Conservation (phyloP, 768 basidiomycete genomes). For the Leccinum aurantiacum region DNA sequence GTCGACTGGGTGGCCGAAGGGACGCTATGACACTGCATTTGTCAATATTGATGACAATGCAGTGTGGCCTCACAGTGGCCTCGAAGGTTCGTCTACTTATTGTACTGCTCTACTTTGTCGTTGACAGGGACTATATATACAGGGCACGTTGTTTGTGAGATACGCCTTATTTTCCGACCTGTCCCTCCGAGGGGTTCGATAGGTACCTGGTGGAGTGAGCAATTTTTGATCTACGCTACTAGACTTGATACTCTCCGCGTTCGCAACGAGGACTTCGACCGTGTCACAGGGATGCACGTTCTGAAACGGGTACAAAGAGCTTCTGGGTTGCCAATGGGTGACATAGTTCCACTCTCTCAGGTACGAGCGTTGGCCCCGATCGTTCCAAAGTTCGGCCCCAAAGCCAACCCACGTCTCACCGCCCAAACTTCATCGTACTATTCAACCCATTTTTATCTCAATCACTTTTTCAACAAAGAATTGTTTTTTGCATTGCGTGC, state of each 20-base stretch:
- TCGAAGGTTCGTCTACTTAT: no score
- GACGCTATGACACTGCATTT: constrained; percentile 7
- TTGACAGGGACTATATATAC: no score
- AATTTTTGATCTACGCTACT: no score
- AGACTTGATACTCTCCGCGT: constrained; percentile 27
- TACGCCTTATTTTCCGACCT: no score
- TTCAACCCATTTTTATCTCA: constrained; percentile 26
- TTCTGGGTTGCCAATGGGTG: constrained; percentile 19
- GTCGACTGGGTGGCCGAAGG: no score
- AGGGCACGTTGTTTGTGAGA: no score
- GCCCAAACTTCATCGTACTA: constrained; percentile 16
- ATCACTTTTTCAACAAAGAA: constrained; percentile 36
- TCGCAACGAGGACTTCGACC: constrained; percentile 5
- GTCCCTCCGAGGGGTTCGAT: no score
- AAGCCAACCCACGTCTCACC: constrained; percentile 25
- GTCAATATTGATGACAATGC: constrained; percentile 3
- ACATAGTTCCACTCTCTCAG: constrained; percentile 28
- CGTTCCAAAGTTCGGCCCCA: constrained; percentile 27
- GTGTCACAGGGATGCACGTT: constrained; percentile 21
- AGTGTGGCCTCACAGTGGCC: no score
- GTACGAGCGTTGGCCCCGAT: constrained; percentile 24
- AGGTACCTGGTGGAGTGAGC: no score
- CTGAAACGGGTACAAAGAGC: constrained; percentile 20
- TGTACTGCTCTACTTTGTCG: no score
- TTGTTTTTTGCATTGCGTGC: constrained; percentile 4